Base-by-base conservation (phyloP, 1,139 yeast species). In the Nakaseomyces nivariensis region DNA sequence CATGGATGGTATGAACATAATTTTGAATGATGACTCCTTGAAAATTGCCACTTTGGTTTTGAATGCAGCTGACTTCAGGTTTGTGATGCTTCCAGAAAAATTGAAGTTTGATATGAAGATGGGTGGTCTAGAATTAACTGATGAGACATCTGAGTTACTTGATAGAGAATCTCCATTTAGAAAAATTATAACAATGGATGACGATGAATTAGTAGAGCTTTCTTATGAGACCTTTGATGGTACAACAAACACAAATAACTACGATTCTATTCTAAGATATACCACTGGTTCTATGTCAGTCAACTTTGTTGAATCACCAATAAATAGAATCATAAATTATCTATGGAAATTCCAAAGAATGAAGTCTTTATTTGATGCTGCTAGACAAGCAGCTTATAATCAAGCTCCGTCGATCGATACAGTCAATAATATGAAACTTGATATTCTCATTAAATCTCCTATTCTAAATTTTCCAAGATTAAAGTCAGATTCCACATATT, bases 341-440 rank as follows among this genome's bases (percentile, higher is more conserved):
- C 70, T 88, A 59, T 79, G 79, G 56, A 85, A 85, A 58, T 86
- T 94, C 62, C 84, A 81, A 53, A 78, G 78, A 58, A 88, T 92
- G 96, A 92, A 92, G 66, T 80, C 81, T 1, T 74, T 90, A 13
- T 92, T 85, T 64, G 98, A 92, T 60, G 72, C 78, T 17, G 95
- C 97, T 0, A 76, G 98, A 54, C 88, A 85, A 58, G 87, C 90
- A 10, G 97, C 97, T 0, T 72, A 81, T 62, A 73, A 78, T 51
- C 81, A 78, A 54, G 68, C 68, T 3, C 67, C 67, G 1, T 63
- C 67, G n/a, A 57, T 69, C n/a, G 70, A 68, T 26, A 52, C 63
- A 5, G 68, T 65, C 3, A 63, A 64, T 43, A 83, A 81, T 61
- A 81, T 88, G 66, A 81, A 81, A 56, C 78, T 92, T 61, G 85